These are phyloP conservation scores for Marchantia paleacea DNA, from an alignment of 225 moss, liverwort and hornwort genomes.

Conservation along the genomic window DNA sequence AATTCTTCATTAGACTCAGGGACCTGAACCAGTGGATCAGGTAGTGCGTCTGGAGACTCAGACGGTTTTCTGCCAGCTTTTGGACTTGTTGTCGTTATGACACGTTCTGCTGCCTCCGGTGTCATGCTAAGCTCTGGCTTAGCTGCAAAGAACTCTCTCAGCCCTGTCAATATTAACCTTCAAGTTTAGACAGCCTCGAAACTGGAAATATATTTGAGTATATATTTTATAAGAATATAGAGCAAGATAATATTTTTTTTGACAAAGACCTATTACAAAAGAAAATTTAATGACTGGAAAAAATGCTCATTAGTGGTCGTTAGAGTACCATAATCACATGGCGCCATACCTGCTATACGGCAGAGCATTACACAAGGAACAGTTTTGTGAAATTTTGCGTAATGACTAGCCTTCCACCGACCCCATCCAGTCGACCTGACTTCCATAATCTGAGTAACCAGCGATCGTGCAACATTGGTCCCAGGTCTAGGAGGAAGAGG, in stretches of 20 bases:
- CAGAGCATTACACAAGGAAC: conserved; percentile 73
- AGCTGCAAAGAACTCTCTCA: conserved; percentile 63
- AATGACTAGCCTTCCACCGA: conserved; percentile 66
- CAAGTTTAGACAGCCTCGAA: too few relatives aligned
- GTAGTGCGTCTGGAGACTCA: conserved; percentile 28
- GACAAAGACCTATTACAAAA: neutral
- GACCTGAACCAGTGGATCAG: conserved; percentile 37
- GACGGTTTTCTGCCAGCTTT: conserved; percentile 10
- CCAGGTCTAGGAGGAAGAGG: conserved; percentile 57
- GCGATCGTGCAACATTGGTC: conserved; percentile 46
- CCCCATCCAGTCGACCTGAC: conserved; percentile 80
- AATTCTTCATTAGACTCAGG: conserved; percentile 63
- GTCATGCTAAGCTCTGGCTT: conserved; percentile 51
- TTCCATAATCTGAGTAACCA: conserved; percentile 73
- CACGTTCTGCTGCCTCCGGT: conserved; percentile 7
- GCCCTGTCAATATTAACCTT: conserved; percentile 31
- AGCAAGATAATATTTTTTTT: too few relatives aligned
- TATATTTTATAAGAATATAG: too few relatives aligned
- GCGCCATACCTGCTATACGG: conserved; percentile 60
- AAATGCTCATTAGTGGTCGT: too few relatives aligned
- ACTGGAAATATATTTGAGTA: too few relatives aligned
- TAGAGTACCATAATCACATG: neutral
- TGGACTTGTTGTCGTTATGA: neutral
- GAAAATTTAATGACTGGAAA: too few relatives aligned
- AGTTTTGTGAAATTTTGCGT: conserved; percentile 63